These are phyloP conservation scores for Talaromyces thailandensis DNA, from an alignment of 495 filamentous ascomycete species.

Conservation along the genomic window DNA sequence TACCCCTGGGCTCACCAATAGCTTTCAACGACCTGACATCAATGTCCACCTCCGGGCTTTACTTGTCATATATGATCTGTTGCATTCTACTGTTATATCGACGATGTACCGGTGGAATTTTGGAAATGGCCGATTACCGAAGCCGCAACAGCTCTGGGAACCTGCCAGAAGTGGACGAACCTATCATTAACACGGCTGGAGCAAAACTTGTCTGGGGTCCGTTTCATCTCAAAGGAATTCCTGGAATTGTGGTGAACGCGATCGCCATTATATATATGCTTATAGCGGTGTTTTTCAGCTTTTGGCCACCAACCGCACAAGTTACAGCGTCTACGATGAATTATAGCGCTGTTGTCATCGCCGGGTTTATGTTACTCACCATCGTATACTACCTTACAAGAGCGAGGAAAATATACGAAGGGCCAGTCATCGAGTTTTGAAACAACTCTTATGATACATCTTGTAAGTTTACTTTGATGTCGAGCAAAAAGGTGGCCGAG, in stretches of 20 bases:
- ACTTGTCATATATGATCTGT: slow-evolving; percentile 28
- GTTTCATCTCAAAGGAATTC: slow-evolving; percentile 22
- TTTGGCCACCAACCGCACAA: slow-evolving; percentile 31
- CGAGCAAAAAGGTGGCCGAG: background rate
- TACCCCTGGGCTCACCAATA: slow-evolving; percentile 28
- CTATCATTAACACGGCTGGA: slow-evolving; percentile 18
- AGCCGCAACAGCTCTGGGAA: background rate
- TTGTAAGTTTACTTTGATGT: background rate
- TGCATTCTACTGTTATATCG: slow-evolving; percentile 19
- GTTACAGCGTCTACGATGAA: slow-evolving; percentile 33
- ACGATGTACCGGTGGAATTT: slow-evolving; percentile 4
- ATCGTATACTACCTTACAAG: slow-evolving; percentile 35
- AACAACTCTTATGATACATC: background rate
- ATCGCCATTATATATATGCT: slow-evolving; percentile 34
- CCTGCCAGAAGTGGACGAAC: slow-evolving; percentile 4
- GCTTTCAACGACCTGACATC: slow-evolving; percentile 34
- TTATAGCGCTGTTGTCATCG: slow-evolving; percentile 35
- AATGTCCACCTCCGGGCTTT: slow-evolving; percentile 23
- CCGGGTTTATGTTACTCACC: slow-evolving; percentile 30
- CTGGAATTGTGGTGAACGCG: slow-evolving; percentile 19
- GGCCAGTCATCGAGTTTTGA: slow-evolving; percentile 34
- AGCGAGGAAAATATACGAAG: slow-evolving; percentile 32
- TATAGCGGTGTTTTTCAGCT: slow-evolving; percentile 42
- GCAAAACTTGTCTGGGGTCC: slow-evolving; percentile 32
- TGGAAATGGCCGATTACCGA: slow-evolving; percentile 18